Evolutionary conservation across 192 early-diverging fungal genomes (phyloP).

Genomic region (Podila epicladia): DNA sequence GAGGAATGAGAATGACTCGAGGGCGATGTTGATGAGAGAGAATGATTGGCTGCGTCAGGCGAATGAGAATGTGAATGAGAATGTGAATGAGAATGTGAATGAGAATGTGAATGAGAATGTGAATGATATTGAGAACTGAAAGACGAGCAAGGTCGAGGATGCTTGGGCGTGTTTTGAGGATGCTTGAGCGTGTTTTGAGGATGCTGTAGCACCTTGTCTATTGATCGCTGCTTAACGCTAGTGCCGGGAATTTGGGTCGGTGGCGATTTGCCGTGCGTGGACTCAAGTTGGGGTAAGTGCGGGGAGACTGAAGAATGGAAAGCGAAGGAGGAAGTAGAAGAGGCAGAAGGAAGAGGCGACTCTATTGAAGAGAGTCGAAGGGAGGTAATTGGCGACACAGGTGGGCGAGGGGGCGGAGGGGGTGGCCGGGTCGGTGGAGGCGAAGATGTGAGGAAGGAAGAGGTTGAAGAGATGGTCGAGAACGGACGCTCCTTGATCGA

Average conservation of each 20-base stretch:
- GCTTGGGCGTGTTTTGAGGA: neutral
- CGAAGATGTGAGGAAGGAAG: conserved; percentile 20
- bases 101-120: no score
- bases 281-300: neutral
- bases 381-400: neutral
- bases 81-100: conserved; percentile 17
- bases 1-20: neutral
- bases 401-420: conserved; percentile 27
- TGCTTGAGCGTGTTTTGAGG: no score
- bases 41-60: neutral
- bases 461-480: neutral
- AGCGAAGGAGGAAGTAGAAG: neutral
- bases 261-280: neutral
- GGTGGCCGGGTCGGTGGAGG: conserved; percentile 29
- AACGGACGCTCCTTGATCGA: neutral
- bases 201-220: no score
- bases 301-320: neutral
- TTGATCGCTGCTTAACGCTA: no score
- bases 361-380: neutral
- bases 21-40: neutral
- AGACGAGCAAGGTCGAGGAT: neutral
- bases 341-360: neutral
- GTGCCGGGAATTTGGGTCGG: no score
- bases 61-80: conserved; percentile 5
- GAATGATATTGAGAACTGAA: neutral